A percentile compares a stretch with the other conserved stretches of the same genome.
Evolutionary conservation across 768 basidiomycete genomes (phyloP).

Genomic region (Agaricus sinodeliciosus): DNA sequence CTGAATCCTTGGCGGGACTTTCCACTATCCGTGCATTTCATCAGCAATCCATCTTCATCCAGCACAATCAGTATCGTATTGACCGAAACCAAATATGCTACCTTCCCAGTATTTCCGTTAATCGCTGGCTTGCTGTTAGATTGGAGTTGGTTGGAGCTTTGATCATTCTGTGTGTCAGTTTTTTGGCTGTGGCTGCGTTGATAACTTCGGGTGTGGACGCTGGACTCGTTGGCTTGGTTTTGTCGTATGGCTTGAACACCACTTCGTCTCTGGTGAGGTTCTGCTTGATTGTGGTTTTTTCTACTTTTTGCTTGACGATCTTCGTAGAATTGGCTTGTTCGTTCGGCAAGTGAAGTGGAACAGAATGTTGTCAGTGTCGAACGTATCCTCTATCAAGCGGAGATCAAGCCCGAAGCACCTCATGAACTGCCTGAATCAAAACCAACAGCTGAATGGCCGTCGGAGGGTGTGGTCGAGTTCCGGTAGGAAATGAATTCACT

Average conservation of each 20-base stretch:
- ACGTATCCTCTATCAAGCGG: slow-evolving; percentile 76
- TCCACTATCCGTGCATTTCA: slow-evolving; percentile 80
- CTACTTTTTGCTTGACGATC: not conserved
- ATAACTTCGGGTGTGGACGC: slow-evolving; percentile 76
- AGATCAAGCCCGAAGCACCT: slow-evolving; percentile 69
- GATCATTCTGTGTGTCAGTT: slow-evolving; percentile 70
- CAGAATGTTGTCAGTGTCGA: slow-evolving; percentile 89
- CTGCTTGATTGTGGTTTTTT: not conserved
- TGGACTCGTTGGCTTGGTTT: slow-evolving; percentile 78
- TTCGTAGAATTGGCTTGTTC: slow-evolving; percentile 71
- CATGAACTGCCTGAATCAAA: slow-evolving; percentile 56
- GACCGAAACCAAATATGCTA: slow-evolving; percentile 85
- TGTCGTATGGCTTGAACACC: slow-evolving; percentile 80
- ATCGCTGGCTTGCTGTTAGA: slow-evolving; percentile 80
- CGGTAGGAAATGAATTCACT: slow-evolving; percentile 30
- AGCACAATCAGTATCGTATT: slow-evolving; percentile 64
- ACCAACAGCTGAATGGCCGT: slow-evolving; percentile 63
- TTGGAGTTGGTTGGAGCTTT: slow-evolving; percentile 79
- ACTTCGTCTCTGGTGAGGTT: slow-evolving; percentile 70
- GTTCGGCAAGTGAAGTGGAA: slow-evolving; percentile 82
- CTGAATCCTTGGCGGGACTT: slow-evolving; percentile 67
- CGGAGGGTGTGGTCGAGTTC: slow-evolving; percentile 68
- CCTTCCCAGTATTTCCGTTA: slow-evolving; percentile 64
- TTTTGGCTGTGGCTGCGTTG: slow-evolving; percentile 63
- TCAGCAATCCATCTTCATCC: slow-evolving; percentile 62